phyloP scores from a whole-genome alignment of 768 basidiomycete genomes.

The Hericium coralloides region DNA sequence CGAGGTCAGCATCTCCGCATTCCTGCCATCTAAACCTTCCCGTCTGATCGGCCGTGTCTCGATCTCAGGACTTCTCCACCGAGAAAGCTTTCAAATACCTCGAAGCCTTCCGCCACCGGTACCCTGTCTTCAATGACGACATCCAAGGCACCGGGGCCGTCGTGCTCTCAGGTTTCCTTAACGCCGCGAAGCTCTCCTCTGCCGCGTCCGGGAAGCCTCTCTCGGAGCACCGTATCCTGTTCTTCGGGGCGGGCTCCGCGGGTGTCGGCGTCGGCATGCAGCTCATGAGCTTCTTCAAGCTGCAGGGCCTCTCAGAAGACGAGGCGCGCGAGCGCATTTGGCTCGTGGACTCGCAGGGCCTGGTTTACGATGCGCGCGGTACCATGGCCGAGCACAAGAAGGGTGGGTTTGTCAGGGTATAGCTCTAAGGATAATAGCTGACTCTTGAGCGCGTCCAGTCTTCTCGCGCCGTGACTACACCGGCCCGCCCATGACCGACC shows the following conservation, averaged over 20 bases:
- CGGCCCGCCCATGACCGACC: constrained; percentile 64
- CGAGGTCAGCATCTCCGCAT: constrained; percentile 37
- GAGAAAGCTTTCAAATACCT: constrained; percentile 88
- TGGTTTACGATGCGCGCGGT: constrained; percentile 70
- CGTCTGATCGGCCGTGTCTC: no score
- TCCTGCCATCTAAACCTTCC: neutral
- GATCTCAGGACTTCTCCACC: constrained; percentile 74
- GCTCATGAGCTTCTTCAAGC: constrained; percentile 80
- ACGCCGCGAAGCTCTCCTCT: constrained; percentile 73
- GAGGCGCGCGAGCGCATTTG: constrained; percentile 74
- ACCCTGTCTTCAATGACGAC: constrained; percentile 62
- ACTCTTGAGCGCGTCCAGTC: constrained; percentile 29
- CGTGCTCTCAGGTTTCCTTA: constrained; percentile 83
- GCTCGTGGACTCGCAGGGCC: constrained; percentile 80
- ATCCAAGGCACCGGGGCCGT: constrained; percentile 71
- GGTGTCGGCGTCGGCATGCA: constrained; percentile 91
- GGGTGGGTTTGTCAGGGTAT: constrained; percentile 32
- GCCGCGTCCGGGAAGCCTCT: constrained; percentile 61
- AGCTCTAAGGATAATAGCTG: neutral
- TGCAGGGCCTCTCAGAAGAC: constrained; percentile 66
- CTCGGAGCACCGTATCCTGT: constrained; percentile 74
- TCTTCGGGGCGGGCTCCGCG: constrained; percentile 88
- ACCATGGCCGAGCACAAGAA: constrained; percentile 76
- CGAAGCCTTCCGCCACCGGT: constrained; percentile 62
- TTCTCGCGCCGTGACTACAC: constrained; percentile 78